phyloP scores from a whole-genome alignment of 805 yeast genomes.

The Danielozyma ontarioensis region DNA sequence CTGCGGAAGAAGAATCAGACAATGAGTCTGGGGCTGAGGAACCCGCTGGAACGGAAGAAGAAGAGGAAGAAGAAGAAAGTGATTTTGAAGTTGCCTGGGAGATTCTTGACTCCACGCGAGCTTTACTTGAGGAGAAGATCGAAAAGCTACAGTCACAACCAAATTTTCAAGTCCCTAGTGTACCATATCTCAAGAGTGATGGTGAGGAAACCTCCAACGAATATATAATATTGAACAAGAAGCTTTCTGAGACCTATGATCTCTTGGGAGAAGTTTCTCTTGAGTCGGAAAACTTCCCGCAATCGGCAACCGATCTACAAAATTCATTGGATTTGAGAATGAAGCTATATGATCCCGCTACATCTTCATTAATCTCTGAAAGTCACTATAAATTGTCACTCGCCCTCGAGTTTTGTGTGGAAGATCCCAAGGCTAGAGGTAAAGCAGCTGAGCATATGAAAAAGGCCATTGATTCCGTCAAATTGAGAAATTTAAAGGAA shows the following conservation, averaged over 20 bases:
- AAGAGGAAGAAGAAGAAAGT: conserved; percentile 45
- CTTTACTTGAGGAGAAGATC: conserved; percentile 49
- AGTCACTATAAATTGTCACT: conserved; percentile 76
- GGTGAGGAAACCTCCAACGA: conserved; percentile 27
- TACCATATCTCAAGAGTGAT: conserved; percentile 28
- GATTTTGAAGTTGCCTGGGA: conserved; percentile 91
- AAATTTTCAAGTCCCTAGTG: neutral
- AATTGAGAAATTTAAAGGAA: conserved; percentile 36
- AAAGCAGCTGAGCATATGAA: conserved; percentile 52
- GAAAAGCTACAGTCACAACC: conserved; percentile 1
- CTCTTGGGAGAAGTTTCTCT: conserved; percentile 84
- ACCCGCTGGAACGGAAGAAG: conserved; percentile 14
- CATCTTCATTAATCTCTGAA: conserved; percentile 62
- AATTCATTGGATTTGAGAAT: conserved; percentile 51
- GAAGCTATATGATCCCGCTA: conserved; percentile 43
- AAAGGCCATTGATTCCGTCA: conserved; percentile 44
- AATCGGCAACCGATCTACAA: conserved; percentile 67
- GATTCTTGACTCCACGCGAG: conserved; percentile 70
- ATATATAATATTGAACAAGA: conserved; percentile 36
- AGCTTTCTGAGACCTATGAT: conserved; percentile 70
- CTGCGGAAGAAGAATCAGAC: conserved; percentile 14
- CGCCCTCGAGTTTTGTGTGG: conserved; percentile 69
- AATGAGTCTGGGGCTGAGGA: conserved; percentile 8
- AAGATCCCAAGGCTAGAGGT: conserved; percentile 39
- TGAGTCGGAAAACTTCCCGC: conserved; percentile 82